phyloP scores from a whole-genome alignment of 2,329 filamentous ascomycete genomes.

The Trichoderma pleuroti region DNA sequence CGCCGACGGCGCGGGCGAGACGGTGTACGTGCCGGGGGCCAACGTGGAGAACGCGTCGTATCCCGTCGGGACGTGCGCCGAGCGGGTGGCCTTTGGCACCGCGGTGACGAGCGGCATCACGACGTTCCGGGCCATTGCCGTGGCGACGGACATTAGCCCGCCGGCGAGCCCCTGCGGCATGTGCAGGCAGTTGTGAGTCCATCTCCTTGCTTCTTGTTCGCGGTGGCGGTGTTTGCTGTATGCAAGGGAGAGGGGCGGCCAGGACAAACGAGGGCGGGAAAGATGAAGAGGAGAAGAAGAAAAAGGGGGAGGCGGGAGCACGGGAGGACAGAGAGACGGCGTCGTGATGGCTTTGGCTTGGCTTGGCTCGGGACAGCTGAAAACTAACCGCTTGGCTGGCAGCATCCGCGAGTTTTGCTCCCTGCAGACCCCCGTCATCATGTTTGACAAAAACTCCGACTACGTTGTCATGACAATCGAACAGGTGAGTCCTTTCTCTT shows the following conservation, averaged over 20 bases:
- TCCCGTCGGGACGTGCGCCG: constrained; percentile 92
- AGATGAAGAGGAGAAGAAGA: not conserved
- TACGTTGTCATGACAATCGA: constrained; percentile 68
- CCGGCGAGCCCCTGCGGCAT: constrained; percentile 84
- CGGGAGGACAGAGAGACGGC: not conserved
- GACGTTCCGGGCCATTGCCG: constrained; percentile 73
- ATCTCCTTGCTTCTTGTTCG: not conserved
- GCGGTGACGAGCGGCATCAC: constrained; percentile 63
- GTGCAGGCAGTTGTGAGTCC: constrained; percentile 83
- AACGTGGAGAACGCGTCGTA: constrained; percentile 94
- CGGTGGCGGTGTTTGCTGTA: not conserved
- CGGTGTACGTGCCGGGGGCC: constrained; percentile 54
- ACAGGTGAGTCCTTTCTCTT: constrained; percentile 47
- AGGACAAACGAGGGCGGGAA: not conserved
- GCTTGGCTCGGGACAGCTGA: not conserved
- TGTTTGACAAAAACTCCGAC: constrained; percentile 82
- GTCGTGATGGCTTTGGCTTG: not conserved
- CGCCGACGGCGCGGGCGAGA: constrained; percentile 30
- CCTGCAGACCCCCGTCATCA: constrained; percentile 72
- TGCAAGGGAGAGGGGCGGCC: not conserved
- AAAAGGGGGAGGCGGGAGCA: not conserved
- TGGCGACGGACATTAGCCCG: constrained; percentile 72
- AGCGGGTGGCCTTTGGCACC: constrained; percentile 81
- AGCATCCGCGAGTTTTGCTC: constrained; percentile 75
- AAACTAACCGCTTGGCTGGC: constrained; percentile 19